Conservation (phyloP, 805 yeast genomes). For the Kurtzmaniella cleridarum region DNA sequence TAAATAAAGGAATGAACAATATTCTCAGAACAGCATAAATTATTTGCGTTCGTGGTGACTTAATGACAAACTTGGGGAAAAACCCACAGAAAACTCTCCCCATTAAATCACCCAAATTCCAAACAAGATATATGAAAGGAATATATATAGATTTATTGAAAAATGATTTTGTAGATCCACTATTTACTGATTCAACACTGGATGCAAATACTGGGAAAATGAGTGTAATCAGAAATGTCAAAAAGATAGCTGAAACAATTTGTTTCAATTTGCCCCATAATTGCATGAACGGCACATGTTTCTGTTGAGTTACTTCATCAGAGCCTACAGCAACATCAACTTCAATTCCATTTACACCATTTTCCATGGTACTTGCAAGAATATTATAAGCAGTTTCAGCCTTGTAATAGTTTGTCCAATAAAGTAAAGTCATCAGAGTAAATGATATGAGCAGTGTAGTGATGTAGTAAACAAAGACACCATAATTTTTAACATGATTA, state of each 20-base stretch:
- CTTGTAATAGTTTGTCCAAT: conserved; percentile 25
- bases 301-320: conserved; percentile 13
- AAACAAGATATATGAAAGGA: conserved; percentile 73
- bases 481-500: conserved; percentile 23
- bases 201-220: conserved; percentile 90
- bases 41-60: conserved; percentile 40
- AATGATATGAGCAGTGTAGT: conserved; percentile 46
- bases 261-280: conserved; percentile 59
- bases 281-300: conserved; percentile 52
- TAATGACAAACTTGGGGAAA: conserved; percentile 25
- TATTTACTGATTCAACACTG: conserved; percentile 46
- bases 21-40: conserved; percentile 52
- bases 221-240: conserved; percentile 69
- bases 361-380: conserved; percentile 7
- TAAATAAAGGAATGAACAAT: conserved; percentile 63
- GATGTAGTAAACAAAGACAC: conserved; percentile 42
- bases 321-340: not conserved
- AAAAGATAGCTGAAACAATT: conserved; percentile 65
- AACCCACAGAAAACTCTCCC: conserved; percentile 72
- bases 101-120: conserved; percentile 86
- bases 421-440: conserved; percentile 36
- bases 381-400: conserved; percentile 15
- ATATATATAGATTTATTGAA: conserved; percentile 48
- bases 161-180: conserved; percentile 24
- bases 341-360: not conserved